These are phyloP conservation scores for Penicillium sp. DNA, from an alignment of 2,329 filamentous ascomycete species.

Conservation along the genomic window DNA sequence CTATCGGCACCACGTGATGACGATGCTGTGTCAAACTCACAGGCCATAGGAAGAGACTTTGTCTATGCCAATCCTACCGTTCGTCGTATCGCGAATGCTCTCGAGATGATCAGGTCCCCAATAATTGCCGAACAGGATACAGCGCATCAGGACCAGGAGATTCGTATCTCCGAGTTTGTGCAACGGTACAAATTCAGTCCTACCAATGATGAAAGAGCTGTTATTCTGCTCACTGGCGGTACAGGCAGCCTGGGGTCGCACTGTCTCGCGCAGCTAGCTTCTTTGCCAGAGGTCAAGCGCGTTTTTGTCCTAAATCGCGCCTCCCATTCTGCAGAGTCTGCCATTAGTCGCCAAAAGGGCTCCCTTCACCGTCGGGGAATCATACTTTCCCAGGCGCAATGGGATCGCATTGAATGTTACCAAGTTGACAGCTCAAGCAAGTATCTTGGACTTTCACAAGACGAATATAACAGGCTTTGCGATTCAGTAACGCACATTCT, in stretches of 20 bases:
- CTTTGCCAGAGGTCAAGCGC: not conserved
- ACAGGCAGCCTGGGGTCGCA: not conserved
- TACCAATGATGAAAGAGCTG: not conserved
- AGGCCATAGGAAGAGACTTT: constrained; percentile 1
- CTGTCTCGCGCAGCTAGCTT: not conserved
- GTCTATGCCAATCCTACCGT: constrained; percentile 2
- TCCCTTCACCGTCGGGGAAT: not conserved
- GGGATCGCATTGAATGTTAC: not conserved
- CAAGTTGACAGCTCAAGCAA: not conserved
- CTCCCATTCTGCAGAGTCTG: not conserved
- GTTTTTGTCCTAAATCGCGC: not conserved
- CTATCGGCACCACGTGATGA: not conserved
- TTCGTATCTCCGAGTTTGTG: not conserved
- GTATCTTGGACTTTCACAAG: not conserved
- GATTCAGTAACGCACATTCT: not conserved
- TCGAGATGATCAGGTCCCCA: not conserved
- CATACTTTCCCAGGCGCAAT: not conserved
- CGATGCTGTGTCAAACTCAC: not conserved
- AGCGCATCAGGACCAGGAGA: not conserved
- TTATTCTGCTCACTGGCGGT: not conserved
- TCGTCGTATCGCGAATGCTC: not conserved
- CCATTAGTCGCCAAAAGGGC: not conserved
- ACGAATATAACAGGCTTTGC: not conserved
- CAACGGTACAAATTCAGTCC: not conserved
- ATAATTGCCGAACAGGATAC: not conserved